These are phyloP conservation scores for Arabis hirsuta DNA, from an alignment of 345 rosid species.

Conservation along the genomic window DNA sequence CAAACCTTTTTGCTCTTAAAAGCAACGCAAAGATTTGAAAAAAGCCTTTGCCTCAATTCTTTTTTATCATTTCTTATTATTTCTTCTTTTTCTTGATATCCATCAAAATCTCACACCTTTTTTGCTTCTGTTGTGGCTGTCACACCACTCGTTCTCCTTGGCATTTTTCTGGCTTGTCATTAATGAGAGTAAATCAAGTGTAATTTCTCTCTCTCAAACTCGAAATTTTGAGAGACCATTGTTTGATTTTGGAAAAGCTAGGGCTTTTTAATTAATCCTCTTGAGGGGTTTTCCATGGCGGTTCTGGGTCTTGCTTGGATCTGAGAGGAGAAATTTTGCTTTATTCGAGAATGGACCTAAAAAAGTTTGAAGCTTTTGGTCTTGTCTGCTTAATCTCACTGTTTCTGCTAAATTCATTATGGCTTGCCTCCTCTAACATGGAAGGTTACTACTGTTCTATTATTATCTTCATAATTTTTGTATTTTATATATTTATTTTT, in stretches of 20 bases:
- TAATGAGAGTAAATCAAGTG: conserved; percentile 43
- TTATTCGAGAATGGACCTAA: conserved; percentile 48
- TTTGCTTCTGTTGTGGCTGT: conserved; percentile 37
- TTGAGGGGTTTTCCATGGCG: conserved; percentile 46
- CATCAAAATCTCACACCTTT: conserved; percentile 34
- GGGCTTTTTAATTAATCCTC: conserved; percentile 32
- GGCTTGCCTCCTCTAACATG: conserved; percentile 69
- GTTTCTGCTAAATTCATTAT: conserved; percentile 50
- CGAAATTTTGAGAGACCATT: conserved; percentile 40
- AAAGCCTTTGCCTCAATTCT: not conserved
- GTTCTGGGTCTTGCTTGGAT: conserved; percentile 70
- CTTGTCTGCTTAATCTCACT: conserved; percentile 58
- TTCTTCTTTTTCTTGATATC: not conserved
- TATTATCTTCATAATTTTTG: conserved; percentile 17
- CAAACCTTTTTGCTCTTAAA: conserved; percentile 41
- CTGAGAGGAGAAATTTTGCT: conserved; percentile 55
- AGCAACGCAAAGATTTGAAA: conserved; percentile 34
- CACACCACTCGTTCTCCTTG: conserved; percentile 34
- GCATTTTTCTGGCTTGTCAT: conserved; percentile 36
- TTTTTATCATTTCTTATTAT: conserved; percentile 24
- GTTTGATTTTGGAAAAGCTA: conserved; percentile 44
- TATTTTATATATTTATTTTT: not conserved
- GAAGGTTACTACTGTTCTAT: conserved; percentile 65
- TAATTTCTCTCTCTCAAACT: conserved; percentile 30
- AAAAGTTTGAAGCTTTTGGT: conserved; percentile 48